phyloP scores from a whole-genome alignment of 257 asterid genomes.

The Anisodus tanguticus region DNA sequence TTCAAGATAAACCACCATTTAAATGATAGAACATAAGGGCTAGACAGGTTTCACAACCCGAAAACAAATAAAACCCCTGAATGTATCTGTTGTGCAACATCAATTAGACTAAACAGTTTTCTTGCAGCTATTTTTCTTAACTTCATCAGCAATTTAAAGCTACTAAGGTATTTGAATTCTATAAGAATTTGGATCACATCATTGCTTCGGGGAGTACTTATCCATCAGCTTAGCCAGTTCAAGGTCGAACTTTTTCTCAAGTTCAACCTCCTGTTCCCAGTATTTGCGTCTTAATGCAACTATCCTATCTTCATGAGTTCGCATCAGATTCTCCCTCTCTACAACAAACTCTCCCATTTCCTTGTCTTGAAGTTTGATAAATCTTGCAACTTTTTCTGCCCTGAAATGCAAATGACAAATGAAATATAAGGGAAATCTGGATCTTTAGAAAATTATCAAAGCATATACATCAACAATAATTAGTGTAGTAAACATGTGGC shows the following conservation, averaged over 20 bases:
- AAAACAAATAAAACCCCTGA: background rate
- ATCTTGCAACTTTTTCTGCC: background rate
- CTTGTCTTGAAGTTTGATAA: background rate
- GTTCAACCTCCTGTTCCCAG: constrained; percentile 27
- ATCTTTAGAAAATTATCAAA: background rate
- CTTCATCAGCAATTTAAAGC: background rate
- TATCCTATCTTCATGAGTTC: constrained; percentile 2
- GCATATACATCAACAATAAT: too few relatives aligned
- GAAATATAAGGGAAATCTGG: background rate
- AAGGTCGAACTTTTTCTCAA: constrained; percentile 12
- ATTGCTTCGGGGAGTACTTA: constrained; percentile 12
- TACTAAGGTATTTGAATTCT: background rate
- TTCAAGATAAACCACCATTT: background rate
- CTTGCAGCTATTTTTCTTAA: background rate
- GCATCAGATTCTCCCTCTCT: constrained; percentile 21
- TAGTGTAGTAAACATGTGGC: background rate
- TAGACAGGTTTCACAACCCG: background rate
- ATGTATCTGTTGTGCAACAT: background rate
- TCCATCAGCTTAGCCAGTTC: constrained; percentile 23
- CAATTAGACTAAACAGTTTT: background rate
- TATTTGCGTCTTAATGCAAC: constrained; percentile 16
- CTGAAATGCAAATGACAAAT: background rate
- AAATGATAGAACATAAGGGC: background rate
- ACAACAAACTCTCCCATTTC: constrained; percentile 23
- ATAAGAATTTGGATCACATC: background rate